phyloP scores from a whole-genome alignment of 2,329 filamentous ascomycete genomes.

The Fusarium armeniacum region DNA sequence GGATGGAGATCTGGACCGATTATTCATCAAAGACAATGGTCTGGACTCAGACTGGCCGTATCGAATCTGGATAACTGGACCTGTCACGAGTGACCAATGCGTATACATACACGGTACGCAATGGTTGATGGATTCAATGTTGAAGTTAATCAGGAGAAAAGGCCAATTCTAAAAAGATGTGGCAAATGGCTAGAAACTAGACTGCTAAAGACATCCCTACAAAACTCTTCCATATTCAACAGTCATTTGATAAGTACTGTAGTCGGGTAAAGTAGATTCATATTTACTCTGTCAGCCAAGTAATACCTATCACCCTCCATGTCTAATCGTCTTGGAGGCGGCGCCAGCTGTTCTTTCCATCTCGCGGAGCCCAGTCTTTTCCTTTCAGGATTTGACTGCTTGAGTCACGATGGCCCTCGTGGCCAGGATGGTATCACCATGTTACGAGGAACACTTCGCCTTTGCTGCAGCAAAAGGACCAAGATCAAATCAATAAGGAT shows the following conservation, averaged over 20 bases:
- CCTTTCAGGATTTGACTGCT: not conserved
- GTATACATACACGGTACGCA: too few relatives aligned
- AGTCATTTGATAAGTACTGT: not conserved
- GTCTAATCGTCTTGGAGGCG: not conserved
- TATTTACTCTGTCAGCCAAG: not conserved
- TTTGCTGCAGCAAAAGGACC: not conserved
- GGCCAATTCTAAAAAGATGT: too few relatives aligned
- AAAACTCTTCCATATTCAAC: too few relatives aligned
- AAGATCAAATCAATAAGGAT: slow-evolving; percentile 2
- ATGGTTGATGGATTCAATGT: too few relatives aligned
- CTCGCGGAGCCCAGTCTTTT: not conserved
- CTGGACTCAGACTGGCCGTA: too few relatives aligned
- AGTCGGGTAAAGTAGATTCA: not conserved
- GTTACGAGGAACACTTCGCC: not conserved
- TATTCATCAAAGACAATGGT: too few relatives aligned
- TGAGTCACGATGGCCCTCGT: not conserved
- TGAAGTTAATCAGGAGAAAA: too few relatives aligned
- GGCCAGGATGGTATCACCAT: not conserved
- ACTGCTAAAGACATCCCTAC: too few relatives aligned
- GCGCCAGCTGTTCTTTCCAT: not conserved
- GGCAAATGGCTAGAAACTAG: fast-evolving
- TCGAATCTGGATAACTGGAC: too few relatives aligned
- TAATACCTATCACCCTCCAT: not conserved
- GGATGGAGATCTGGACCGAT: too few relatives aligned
- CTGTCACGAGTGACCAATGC: too few relatives aligned